Conservation (phyloP, 2,329 filamentous ascomycete genomes). For the Colletotrichum eremochloae region DNA sequence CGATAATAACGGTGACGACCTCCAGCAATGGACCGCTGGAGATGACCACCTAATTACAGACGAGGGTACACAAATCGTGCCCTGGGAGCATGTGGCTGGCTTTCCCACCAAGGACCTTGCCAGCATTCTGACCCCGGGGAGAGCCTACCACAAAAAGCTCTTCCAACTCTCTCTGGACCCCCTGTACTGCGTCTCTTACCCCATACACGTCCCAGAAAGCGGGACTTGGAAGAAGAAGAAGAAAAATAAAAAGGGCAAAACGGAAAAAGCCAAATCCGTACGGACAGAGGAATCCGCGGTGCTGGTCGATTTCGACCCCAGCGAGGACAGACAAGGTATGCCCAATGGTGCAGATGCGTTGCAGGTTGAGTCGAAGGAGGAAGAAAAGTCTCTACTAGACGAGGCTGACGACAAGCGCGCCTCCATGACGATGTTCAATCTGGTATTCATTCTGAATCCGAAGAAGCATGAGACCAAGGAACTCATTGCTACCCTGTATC, state of each 20-base stretch:
- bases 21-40: constrained; percentile 59
- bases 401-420: constrained; percentile 72
- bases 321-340: constrained; percentile 46
- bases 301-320: constrained; percentile 43
- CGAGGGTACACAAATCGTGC: constrained; percentile 69
- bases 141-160: constrained; percentile 82
- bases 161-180: constrained; percentile 89
- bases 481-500: constrained; percentile 82
- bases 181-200: constrained; percentile 84
- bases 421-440: constrained; percentile 96
- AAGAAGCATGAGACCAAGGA: constrained; percentile 81
- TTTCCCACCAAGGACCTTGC: constrained; percentile 83
- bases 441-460: constrained; percentile 91
- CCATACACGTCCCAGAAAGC: constrained; percentile 84
- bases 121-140: constrained; percentile 81
- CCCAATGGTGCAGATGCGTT: constrained; percentile 49
- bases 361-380: constrained; percentile 45
- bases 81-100: constrained; percentile 81
- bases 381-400: constrained; percentile 56
- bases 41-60: constrained; percentile 70
- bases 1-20: constrained; percentile 52
- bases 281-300: constrained; percentile 48
- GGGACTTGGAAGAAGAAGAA: constrained; percentile 81
- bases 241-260: constrained; percentile 57
- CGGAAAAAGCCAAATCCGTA: constrained; percentile 44